Conservation (phyloP, 2,329 filamentous ascomycete species). For the Ascochyta viciae-villosae region DNA sequence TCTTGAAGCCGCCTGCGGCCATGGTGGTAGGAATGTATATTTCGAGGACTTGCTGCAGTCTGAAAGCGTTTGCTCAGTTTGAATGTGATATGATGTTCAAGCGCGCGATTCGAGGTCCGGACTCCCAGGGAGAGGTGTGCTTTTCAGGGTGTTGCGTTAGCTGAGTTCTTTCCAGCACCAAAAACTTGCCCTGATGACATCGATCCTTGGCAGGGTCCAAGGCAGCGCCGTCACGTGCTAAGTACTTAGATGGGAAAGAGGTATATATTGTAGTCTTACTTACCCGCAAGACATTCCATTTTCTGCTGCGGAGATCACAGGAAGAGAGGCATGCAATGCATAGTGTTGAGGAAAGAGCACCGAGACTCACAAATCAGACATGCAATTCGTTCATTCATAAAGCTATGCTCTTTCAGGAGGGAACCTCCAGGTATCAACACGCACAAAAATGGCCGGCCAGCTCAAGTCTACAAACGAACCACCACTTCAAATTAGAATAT, state of each 20-base stretch:
- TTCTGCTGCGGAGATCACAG: too few relatives aligned
- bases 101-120: neutral
- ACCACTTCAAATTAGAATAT: neutral
- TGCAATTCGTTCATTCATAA: conserved; percentile 12
- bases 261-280: neutral
- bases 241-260: neutral
- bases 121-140: neutral
- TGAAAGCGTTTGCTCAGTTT: too few relatives aligned
- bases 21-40: conserved; percentile 33
- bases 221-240: conserved; percentile 7
- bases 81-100: neutral
- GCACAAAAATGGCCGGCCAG: conserved; percentile 6
- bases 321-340: too few relatives aligned
- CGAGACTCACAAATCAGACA: neutral
- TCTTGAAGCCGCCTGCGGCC: conserved; percentile 47
- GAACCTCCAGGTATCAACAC: conserved; percentile 8
- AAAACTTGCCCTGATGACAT: conserved; percentile 15
- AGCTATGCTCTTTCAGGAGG: conserved; percentile 7
- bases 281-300: too few relatives aligned
- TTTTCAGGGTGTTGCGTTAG: neutral
- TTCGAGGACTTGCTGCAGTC: neutral
- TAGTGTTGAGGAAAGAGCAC: too few relatives aligned
- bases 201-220: conserved; percentile 18
- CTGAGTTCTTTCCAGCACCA: neutral
- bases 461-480: conserved; percentile 5